phyloP scores from a whole-genome alignment of 192 early-diverging fungal species.

The Linderina pennispora region DNA sequence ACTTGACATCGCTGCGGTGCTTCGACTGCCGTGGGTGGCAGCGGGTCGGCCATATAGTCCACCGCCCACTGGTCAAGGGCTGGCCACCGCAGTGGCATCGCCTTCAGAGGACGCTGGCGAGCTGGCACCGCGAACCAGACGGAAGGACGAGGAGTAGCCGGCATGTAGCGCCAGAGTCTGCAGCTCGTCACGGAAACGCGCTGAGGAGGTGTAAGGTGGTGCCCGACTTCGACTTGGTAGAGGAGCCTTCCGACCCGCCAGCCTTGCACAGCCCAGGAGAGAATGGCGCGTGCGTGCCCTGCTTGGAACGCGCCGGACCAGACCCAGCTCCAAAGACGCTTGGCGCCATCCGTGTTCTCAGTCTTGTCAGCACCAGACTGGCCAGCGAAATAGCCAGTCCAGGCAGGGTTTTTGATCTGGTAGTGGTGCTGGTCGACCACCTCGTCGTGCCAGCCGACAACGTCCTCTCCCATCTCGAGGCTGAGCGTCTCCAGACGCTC shows the following conservation, averaged over 20 bases:
- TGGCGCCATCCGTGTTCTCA: too few relatives aligned
- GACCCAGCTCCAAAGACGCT: background rate
- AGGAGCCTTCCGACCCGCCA: background rate
- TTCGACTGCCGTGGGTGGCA: conserved; percentile 4
- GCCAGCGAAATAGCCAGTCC: background rate
- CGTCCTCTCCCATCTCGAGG: background rate
- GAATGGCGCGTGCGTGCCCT: background rate
- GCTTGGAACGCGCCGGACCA: background rate
- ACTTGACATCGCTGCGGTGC: conserved; percentile 12
- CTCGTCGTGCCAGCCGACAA: background rate
- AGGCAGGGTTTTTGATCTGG: background rate
- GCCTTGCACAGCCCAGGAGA: conserved; percentile 1
- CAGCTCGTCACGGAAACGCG: conserved; percentile 1
- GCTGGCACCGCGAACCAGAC: background rate
- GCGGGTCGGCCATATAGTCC: conserved; percentile 4
- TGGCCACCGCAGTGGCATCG: background rate
- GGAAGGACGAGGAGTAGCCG: conserved; percentile 1
- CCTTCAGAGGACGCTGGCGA: background rate
- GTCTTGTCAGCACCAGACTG: too few relatives aligned
- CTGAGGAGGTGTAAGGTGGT: background rate
- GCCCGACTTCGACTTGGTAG: background rate
- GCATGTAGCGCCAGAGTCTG: conserved; percentile 5
- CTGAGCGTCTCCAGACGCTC: background rate
- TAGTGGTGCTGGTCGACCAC: background rate
- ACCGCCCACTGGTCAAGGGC: conserved; percentile 13